Evolutionary conservation across 2,329 filamentous ascomycete genomes (phyloP), one percentile per base, ranked within the genome.

Genomic region (Ascocoryne sarcoides): DNA sequence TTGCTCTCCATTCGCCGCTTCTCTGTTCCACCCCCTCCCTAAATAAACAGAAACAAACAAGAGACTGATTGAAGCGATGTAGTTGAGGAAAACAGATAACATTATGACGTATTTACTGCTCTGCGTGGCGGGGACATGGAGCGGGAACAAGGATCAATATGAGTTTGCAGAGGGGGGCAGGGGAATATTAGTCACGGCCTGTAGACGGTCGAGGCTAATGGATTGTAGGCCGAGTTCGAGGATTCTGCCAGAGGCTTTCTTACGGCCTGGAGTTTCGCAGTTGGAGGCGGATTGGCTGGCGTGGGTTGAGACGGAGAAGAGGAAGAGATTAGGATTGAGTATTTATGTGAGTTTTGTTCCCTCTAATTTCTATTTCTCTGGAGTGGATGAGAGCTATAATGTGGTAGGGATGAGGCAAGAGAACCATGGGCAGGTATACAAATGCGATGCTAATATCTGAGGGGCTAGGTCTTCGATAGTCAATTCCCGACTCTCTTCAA

Each of bases 241-340:
- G 26, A 37, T 51, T 4, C 40, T 50, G 12, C 34, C 44, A 9
- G 43, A 52, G 19, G 40, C 35, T 2, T 49, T 45, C 32, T 42
- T 48, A 19, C 34, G 43, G 16, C 46, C 47, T 4, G 44, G 42
- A 12, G 39, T 44, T 19, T 45, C 17, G 33, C 48, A 42, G 16
- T 30, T 47, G 12, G 46, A 55, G 35, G 44, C 52, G 3, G 37
- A 43, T 7, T 57, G 54, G 54, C 19, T 54, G 16, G 47, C 53
- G 8, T 57, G 54, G 54, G 42, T 51, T n/a, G 54, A 57, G 32
- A 54, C 47, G 1, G 54, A 57, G 40, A 57, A 53, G 37, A 38
- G 51, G 16, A 57, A 56, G 26, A 36, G 54, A 17, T 43, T 57
- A 12, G 54, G 54, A 4, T 23, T 56, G 2, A 52, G 49, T 9